Evolutionary conservation across 2,329 filamentous ascomycete genomes (phyloP), one percentile per base, ranked within the genome.

Genomic region (Arthrobotrys sinensis): DNA sequence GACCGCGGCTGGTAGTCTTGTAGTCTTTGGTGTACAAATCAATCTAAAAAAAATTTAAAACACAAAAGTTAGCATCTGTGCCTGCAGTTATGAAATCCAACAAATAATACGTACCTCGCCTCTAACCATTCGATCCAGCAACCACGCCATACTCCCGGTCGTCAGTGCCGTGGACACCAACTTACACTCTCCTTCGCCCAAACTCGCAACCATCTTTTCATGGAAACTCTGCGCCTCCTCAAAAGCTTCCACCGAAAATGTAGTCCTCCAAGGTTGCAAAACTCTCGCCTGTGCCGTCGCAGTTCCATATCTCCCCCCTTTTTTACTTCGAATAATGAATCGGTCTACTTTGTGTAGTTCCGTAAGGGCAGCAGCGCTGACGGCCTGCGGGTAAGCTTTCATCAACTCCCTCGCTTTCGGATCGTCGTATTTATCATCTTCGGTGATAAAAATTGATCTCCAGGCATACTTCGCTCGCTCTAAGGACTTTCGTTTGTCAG

Each of bases 271-370:
- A 28, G 73, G 66, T 11, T 71, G 66, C 21, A 77, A 53, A 48
- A 77, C 53, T 32, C 73, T 77, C 19, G 73, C 73, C 62, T 77
- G 73, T n/a, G 73, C 73, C 28, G 66, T 62, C 50, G 73, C 73
- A 8, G 73, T 77, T n/a, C 73, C 73, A 38, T 66, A 77, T 21
- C 73, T 52, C 0, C 73, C 73, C 5, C 66, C 73, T 11, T 77
- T 77, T 55, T 32, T 65, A 16, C 66, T 70, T 38, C 73, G 52
- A 10, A 77, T 71, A 45, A 77, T 71, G 38, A 77, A 77, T 21
- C 60, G 48, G 48, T 77, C 73, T 5, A 77, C 62, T 45, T 62
- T 71, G 24, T 77, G 73, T 46, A 77, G 50, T 53, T 77, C 73
- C 10, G 66, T 60, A 21, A 77, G 57, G 4, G 73, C 73, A 7